Evolutionary conservation across 2,329 filamentous ascomycete genomes (phyloP).

Genomic region (Fusarium mundagurra): DNA sequence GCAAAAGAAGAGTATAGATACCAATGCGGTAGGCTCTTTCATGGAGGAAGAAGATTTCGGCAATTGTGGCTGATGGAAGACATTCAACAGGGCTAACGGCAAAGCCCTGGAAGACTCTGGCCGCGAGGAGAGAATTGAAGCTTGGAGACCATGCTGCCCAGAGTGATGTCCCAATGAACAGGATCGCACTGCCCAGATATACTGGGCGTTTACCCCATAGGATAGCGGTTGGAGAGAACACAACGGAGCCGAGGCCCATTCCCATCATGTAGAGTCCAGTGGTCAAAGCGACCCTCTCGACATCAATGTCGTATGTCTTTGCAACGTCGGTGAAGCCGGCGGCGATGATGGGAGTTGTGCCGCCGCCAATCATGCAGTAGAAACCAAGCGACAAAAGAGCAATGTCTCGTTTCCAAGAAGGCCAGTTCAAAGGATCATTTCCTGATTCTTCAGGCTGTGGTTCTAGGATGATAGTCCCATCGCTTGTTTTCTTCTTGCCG

Average conservation of each 20-base stretch:
- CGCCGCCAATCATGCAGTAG: conserved; percentile 92
- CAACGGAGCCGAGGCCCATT: conserved; percentile 82
- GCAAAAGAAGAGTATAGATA: conserved; percentile 87
- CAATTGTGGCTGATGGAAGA: conserved; percentile 90
- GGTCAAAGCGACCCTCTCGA: conserved; percentile 82
- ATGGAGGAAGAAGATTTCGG: conserved; percentile 95
- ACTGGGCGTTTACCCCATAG: conserved; percentile 90
- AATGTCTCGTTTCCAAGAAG: conserved; percentile 79
- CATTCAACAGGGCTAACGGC: conserved; percentile 92
- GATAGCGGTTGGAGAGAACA: conserved; percentile 91
- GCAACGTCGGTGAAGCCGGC: conserved; percentile 90
- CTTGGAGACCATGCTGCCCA: conserved; percentile 90
- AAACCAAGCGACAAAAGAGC: conserved; percentile 86
- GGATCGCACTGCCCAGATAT: conserved; percentile 78
- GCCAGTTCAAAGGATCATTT: conserved; percentile 96
- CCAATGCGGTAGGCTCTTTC: conserved; percentile 93
- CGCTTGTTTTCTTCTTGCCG: conserved; percentile 78
- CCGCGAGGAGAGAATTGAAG: conserved; percentile 81
- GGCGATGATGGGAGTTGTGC: conserved; percentile 89
- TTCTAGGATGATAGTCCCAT: conserved; percentile 86
- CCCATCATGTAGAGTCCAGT: conserved; percentile 96
- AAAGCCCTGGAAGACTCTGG: conserved; percentile 87
- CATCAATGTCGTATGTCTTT: conserved; percentile 68
- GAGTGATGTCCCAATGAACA: conserved; percentile 80
- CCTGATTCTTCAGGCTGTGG: conserved; percentile 90